These are phyloP conservation scores for Petrea volubilis DNA, from an alignment of 257 asterid genomes.

Conservation along the genomic window DNA sequence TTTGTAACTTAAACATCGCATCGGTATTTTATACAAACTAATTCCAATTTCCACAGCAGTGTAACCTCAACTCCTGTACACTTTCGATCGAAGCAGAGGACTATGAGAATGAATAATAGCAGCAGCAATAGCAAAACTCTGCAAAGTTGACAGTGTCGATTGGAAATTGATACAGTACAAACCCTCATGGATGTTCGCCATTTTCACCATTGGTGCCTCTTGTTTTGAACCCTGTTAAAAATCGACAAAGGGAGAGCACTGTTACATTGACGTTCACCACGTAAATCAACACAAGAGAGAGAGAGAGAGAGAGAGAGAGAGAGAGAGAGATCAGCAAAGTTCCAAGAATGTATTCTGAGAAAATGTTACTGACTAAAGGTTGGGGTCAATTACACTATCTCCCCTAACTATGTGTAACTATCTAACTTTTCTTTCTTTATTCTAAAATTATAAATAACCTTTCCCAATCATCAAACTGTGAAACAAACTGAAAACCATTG, in stretches of 20 bases:
- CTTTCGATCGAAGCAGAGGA: constrained; percentile 49
- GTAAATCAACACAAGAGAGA: background rate
- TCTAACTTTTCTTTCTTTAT: no score
- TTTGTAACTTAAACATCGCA: background rate
- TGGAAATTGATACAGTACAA: constrained; percentile 75
- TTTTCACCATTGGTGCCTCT: constrained; percentile 58
- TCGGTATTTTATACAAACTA: constrained; percentile 12
- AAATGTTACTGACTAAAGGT: background rate
- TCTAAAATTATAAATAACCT: no score
- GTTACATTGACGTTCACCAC: background rate
- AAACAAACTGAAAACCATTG: no score
- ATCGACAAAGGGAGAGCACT: background rate
- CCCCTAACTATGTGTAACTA: no score
- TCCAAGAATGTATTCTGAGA: background rate
- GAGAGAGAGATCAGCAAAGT: background rate
- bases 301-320: background rate
- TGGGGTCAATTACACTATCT: no score
- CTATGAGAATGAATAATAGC: constrained; percentile 74
- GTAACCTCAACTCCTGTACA: constrained; percentile 51
- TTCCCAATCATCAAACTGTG: no score
- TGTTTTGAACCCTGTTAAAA: constrained; percentile 74
- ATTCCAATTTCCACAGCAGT: background rate
- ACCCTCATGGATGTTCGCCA: constrained; percentile 72
- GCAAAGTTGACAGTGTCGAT: constrained; percentile 68
- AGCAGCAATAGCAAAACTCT: constrained; percentile 76